Conservation (phyloP, 148 eudicot species). For the Rhododendron griersonianum region DNA sequence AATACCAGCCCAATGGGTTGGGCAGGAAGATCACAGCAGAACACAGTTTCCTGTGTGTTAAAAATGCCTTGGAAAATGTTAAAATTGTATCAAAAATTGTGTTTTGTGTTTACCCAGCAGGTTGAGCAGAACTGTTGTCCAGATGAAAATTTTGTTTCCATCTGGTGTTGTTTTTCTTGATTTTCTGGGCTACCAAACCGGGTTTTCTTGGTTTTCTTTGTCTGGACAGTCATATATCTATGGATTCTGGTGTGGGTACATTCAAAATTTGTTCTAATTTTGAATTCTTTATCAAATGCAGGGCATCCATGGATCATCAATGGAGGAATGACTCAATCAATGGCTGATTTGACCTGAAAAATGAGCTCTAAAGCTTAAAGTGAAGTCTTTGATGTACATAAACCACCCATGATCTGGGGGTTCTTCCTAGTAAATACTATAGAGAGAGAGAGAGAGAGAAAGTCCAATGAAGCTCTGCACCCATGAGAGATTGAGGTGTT, state of each 20-base stretch:
- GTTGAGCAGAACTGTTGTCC: no score
- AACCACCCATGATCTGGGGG: not conserved
- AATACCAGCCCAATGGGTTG: no score
- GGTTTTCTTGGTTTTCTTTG: no score
- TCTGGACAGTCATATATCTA: not conserved
- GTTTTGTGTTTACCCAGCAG: no score
- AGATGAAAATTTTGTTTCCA: no score
- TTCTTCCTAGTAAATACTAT: not conserved
- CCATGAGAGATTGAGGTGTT: not conserved
- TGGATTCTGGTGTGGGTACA: not conserved
- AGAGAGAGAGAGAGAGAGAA: not conserved
- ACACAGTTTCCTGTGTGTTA: no score
- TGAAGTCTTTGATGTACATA: not conserved
- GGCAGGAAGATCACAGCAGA: no score
- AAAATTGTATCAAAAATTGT: no score
- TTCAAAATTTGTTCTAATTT: not conserved
- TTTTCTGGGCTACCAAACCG: not conserved
- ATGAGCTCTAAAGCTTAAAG: not conserved
- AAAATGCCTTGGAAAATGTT: no score
- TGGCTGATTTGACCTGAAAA: conserved; percentile 27
- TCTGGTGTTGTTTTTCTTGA: not conserved
- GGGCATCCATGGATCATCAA: conserved; percentile 80
- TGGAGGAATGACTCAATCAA: conserved; percentile 42
- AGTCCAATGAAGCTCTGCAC: conserved; percentile 7
- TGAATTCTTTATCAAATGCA: conserved; percentile 18